Percentiles rank a stretch among this genome's conserved stretches.
These are phyloP conservation scores for Alopecurus myosuroides DNA, from an alignment of 176 grass and related monocot species.

Conservation along the genomic window DNA sequence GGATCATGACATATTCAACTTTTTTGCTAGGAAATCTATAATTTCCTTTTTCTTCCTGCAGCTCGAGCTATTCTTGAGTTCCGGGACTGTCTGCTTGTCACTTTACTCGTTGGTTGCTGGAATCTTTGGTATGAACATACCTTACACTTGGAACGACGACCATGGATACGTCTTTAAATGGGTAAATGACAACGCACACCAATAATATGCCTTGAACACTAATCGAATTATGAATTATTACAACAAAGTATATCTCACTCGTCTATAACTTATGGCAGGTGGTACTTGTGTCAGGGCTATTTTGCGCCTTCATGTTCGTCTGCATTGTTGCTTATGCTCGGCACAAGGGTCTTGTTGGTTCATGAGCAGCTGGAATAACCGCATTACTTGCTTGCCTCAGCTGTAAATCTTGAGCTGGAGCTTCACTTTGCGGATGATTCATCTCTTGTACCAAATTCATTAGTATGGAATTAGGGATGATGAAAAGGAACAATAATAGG, in stretches of 20 bases:
- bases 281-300: conserved; percentile 60
- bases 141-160: conserved; percentile 86
- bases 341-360: conserved; percentile 97
- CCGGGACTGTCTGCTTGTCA: conserved; percentile 74
- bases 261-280: conserved; percentile 48
- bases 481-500: conserved; percentile 27
- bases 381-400: conserved; percentile 10
- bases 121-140: conserved; percentile 98
- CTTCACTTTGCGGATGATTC: conserved; percentile 30
- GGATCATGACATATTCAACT: not conserved
- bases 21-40: not conserved
- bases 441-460: conserved; percentile 39
- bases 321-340: conserved; percentile 88
- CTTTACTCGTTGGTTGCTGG: conserved; percentile 87
- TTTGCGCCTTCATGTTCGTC: conserved; percentile 57
- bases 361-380: conserved; percentile 52
- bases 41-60: conserved; percentile 20
- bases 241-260: not conserved
- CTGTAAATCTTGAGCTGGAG: conserved; percentile 40
- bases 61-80: conserved; percentile 98
- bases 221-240: not conserved
- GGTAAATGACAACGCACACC: conserved; percentile 31
- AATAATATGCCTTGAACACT: not conserved
- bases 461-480: conserved; percentile 19
- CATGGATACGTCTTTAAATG: conserved; percentile 88